Percentiles rank a stretch among this genome's conserved stretches.
Conservation (phyloP, 345 rosid genomes). For the Melaleuca alternifolia region DNA sequence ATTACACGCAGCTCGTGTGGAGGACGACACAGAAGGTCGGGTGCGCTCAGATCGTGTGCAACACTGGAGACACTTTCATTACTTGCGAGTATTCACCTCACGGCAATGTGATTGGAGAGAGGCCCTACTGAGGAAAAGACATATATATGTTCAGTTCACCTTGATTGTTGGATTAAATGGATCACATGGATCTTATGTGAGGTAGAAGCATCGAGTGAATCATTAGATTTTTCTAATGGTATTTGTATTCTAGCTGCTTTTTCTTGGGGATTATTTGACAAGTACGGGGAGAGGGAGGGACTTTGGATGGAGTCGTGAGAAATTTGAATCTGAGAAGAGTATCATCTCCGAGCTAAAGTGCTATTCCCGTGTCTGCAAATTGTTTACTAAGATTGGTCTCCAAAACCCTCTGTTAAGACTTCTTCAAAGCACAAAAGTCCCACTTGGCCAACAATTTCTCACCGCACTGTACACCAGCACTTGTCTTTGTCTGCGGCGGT, state of each 20-base stretch:
- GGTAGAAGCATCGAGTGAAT: neutral
- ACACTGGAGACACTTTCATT: constrained; percentile 40
- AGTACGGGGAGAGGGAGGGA: neutral
- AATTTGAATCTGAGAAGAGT: neutral
- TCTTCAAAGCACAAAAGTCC: neutral
- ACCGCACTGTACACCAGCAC: neutral
- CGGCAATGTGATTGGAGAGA: constrained; percentile 49
- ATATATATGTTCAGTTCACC: neutral
- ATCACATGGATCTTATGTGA: neutral
- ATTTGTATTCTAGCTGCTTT: neutral
- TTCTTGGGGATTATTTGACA: neutral
- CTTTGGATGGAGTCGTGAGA: no score
- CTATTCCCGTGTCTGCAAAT: neutral
- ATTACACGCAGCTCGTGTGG: constrained; percentile 68
- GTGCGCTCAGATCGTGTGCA: constrained; percentile 35
- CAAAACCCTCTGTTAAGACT: neutral
- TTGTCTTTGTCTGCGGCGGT: neutral
- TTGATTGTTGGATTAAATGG: neutral
- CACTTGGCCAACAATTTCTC: neutral
- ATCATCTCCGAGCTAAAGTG: neutral
- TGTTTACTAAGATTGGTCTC: neutral
- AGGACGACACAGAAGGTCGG: constrained; percentile 42
- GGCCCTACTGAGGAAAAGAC: constrained; percentile 31
- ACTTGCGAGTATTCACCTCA: constrained; percentile 55
- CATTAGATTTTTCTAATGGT: neutral